Evolutionary conservation across 2,329 filamentous ascomycete genomes (phyloP).

Genomic region (Microascus cirrosus): DNA sequence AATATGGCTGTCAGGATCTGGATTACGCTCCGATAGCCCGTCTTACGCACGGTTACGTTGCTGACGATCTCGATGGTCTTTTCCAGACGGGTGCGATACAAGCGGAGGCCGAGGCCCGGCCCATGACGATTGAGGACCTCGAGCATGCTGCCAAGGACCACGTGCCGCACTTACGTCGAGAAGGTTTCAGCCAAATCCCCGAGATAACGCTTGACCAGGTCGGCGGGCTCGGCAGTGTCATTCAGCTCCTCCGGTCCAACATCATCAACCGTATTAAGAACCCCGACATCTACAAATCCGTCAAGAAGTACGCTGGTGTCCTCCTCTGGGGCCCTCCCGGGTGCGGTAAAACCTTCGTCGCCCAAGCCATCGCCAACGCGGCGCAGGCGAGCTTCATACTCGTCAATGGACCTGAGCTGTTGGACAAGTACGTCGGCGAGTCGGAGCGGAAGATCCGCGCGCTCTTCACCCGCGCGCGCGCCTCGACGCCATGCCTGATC

Average conservation of each 20-base stretch:
- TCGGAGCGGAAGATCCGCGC: slow-evolving; percentile 87
- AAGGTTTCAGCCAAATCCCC: slow-evolving; percentile 91
- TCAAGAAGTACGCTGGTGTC: slow-evolving; percentile 73
- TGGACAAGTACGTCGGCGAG: slow-evolving; percentile 97
- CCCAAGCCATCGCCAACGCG: slow-evolving; percentile 92
- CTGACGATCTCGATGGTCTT: slow-evolving; percentile 70
- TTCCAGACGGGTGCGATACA: slow-evolving; percentile 20
- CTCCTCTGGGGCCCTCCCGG: slow-evolving; percentile 94
- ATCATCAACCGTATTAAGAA: slow-evolving; percentile 84
- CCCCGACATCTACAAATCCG: slow-evolving; percentile 70
- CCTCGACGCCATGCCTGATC: slow-evolving; percentile 81
- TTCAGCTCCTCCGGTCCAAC: slow-evolving; percentile 69
- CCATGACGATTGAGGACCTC: slow-evolving; percentile 44
- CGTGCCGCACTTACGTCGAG: slow-evolving; percentile 58
- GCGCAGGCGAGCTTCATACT: slow-evolving; percentile 96
- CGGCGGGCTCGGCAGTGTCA: slow-evolving; percentile 69
- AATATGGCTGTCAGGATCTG: slow-evolving; percentile 53
- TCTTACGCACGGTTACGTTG: slow-evolving; percentile 84
- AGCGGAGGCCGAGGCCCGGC: background rate
- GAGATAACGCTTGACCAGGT: slow-evolving; percentile 90
- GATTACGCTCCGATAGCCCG: slow-evolving; percentile 67
- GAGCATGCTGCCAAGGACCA: slow-evolving; percentile 56
- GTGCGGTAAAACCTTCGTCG: slow-evolving; percentile 91
- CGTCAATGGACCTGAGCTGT: slow-evolving; percentile 87
- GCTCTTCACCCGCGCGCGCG: slow-evolving; percentile 79